phyloP scores from a whole-genome alignment of 116 monocot species.

The Papilionanthe hybrid region DNA sequence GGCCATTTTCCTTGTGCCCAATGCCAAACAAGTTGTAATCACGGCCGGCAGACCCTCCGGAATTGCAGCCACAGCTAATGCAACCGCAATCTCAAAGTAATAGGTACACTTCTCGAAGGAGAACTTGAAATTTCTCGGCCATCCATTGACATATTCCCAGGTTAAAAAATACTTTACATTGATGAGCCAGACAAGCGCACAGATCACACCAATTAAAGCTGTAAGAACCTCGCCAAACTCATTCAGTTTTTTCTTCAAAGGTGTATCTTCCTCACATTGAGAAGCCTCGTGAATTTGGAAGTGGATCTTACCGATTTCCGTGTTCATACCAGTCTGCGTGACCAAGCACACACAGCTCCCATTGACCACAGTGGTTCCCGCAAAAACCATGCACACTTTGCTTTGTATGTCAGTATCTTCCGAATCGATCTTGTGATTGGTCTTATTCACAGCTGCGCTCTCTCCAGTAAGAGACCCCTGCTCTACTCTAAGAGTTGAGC shows the following conservation, averaged over 20 bases:
- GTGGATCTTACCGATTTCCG: constrained; percentile 96
- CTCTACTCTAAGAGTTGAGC: constrained; percentile 85
- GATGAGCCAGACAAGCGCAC: constrained; percentile 92
- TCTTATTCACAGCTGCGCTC: constrained; percentile 80
- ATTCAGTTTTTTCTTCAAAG: constrained; percentile 62
- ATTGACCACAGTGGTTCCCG: constrained; percentile 60
- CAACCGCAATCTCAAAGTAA: constrained; percentile 87
- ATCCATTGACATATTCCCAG: constrained; percentile 86
- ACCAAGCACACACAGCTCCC: constrained; percentile 95
- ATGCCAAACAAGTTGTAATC: constrained; percentile 39
- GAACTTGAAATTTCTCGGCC: constrained; percentile 95
- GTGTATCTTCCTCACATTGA: constrained; percentile 86
- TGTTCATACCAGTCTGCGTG: constrained; percentile 77
- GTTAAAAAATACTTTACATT: constrained; percentile 95
- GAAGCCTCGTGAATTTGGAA: constrained; percentile 60
- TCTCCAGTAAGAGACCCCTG: constrained; percentile 95
- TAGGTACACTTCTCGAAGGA: constrained; percentile 86
- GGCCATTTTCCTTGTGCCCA: constrained; percentile 84
- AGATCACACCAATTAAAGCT: constrained; percentile 83
- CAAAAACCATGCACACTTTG: constrained; percentile 51
- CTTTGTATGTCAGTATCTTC: constrained; percentile 39
- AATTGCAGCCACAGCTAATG: constrained; percentile 95
- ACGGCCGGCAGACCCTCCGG: constrained; percentile 41
- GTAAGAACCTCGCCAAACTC: constrained; percentile 90
- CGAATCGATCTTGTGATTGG: constrained; percentile 30